phyloP scores from a whole-genome alignment of 768 basidiomycete species.

The Russula vinacea region DNA sequence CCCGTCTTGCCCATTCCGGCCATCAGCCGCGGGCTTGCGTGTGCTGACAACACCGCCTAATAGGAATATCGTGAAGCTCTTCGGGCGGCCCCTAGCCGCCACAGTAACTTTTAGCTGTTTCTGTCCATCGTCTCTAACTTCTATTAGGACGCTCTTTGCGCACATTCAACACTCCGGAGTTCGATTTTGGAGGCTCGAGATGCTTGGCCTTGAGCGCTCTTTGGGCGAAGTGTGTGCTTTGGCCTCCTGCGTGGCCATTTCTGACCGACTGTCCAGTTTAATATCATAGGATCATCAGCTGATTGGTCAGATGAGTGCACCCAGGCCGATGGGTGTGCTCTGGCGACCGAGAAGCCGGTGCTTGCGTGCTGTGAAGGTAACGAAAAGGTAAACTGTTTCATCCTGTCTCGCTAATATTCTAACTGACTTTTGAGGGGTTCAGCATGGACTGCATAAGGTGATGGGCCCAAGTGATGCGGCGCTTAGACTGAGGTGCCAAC shows the following conservation, averaged over 20 bases:
- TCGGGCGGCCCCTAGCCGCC: too few relatives aligned
- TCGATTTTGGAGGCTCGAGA: not conserved
- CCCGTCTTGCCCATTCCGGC: too few relatives aligned
- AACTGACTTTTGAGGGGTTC: not conserved
- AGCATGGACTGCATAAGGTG: not conserved
- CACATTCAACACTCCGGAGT: too few relatives aligned
- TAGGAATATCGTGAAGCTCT: too few relatives aligned
- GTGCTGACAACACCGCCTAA: too few relatives aligned
- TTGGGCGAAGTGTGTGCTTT: not conserved
- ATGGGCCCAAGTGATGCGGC: not conserved
- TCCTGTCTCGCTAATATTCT: not conserved
- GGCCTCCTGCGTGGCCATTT: not conserved
- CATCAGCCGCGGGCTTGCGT: too few relatives aligned
- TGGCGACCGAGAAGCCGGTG: not conserved
- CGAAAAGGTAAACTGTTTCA: not conserved
- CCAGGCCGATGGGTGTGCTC: conserved; percentile 13
- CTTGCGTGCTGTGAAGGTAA: not conserved
- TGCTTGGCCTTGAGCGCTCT: not conserved
- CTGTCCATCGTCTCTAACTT: too few relatives aligned
- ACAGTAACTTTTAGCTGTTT: too few relatives aligned
- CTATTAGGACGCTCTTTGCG: too few relatives aligned
- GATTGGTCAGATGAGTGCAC: not conserved
- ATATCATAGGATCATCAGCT: not conserved
- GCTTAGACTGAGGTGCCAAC: not conserved
- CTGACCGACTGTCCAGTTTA: not conserved